Base-by-base conservation (phyloP, 768 basidiomycete species). In the Butyriboletus loyo region DNA sequence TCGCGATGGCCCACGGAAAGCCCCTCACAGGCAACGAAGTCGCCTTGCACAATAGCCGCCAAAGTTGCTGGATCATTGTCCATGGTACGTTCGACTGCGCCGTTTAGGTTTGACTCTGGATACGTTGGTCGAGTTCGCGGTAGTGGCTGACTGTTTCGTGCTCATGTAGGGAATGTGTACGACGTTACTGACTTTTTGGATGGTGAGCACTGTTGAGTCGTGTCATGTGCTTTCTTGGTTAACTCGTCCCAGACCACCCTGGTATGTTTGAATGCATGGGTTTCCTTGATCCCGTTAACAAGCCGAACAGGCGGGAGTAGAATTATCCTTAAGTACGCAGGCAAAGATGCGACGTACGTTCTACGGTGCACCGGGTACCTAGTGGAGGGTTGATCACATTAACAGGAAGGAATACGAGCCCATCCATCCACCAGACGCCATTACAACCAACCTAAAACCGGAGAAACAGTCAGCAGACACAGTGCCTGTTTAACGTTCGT, bases 291-390 rank as follows among this genome's bases (percentile, higher is more conserved):
- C 43, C 32, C 39, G 63, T 32, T 50, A 46, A 46, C 36, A 10
- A 36, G 5, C 8, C 49, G 46, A 32, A 43, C 59, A 80, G 90
- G 92, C 31, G 93, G 92, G 8, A 84, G 84, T 64, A 86, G 82
- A 64, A 90, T 94, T 60, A 87, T 95, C 43, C 66, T 95, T 49
- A 90, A 90, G 66, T 91, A 93, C 59, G 92, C 89, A 3, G 94
- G 94, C 24, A 88, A 86, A 65, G 93, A 93, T 66, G 91, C 91
- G 30, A 96, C 87, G 84, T 89, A 68, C 35, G 87, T 67, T 24
- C 7, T 43, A n/a, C 22, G 15, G 13, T 34, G 22, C 22, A 45
- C 10, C n/a, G 13, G 2, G 13, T 10, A 6, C 4, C 8, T 19
- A 17, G 27, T 7, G 6, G 11, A 17, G 8, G 9, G 11, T 25